Evolutionary conservation across 352 stramenopile species (phyloP).

Genomic region (Pythium myriotylum): DNA sequence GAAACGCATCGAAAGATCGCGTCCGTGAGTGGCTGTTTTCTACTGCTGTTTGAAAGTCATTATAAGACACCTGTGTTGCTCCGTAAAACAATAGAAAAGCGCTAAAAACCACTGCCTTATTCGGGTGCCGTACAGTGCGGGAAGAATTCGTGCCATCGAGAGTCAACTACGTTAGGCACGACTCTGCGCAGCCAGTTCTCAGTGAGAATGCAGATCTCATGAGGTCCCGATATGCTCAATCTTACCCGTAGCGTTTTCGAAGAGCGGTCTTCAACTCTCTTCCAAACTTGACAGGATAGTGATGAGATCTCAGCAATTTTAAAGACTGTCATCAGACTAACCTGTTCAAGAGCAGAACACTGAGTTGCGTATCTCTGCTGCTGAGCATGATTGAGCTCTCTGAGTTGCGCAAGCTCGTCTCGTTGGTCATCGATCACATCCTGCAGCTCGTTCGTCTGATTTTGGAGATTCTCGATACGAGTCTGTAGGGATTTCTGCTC

Average conservation of each 20-base stretch:
- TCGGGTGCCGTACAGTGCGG: slow-evolving; percentile 22
- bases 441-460: slow-evolving; percentile 32
- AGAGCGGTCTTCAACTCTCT: slow-evolving; percentile 52
- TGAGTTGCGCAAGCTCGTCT: slow-evolving; percentile 30
- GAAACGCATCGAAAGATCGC: not conserved
- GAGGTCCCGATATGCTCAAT: not conserved
- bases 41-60: slow-evolving; percentile 13
- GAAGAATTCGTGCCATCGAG: slow-evolving; percentile 61
- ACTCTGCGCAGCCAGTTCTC: slow-evolving; percentile 30
- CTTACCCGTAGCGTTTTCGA: slow-evolving; percentile 61
- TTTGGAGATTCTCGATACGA: slow-evolving; percentile 29
- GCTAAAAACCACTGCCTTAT: slow-evolving; percentile 21
- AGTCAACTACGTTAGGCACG: slow-evolving; percentile 51
- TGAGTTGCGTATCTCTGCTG: slow-evolving; percentile 26
- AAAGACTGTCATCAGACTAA: slow-evolving; percentile 19
- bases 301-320: not conserved
- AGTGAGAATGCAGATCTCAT: not conserved
- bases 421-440: slow-evolving; percentile 20
- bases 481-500: slow-evolving; percentile 27
- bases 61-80: slow-evolving; percentile 13
- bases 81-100: slow-evolving; percentile 17
- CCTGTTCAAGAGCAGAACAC: slow-evolving; percentile 38
- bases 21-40: not conserved
- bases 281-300: slow-evolving; percentile 38
- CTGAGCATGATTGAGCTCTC: slow-evolving; percentile 28